Evolutionary conservation across 177 flowering plant genomes (phyloP).

Genomic region (Tripterygium wilfordii): DNA sequence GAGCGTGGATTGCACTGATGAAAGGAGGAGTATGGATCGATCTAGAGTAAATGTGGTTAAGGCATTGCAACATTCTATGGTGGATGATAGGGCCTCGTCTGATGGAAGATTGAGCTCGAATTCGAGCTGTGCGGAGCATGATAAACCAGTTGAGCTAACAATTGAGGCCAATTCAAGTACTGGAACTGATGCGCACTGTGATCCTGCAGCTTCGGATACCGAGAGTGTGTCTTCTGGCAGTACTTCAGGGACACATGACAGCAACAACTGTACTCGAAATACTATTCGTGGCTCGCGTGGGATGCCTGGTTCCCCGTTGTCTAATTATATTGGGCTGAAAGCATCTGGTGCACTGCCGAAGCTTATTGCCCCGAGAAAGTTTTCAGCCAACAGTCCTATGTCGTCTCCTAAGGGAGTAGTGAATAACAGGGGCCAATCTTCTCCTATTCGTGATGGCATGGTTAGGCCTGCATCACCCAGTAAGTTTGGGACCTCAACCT

Average conservation of each 20-base stretch:
- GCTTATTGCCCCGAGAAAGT: constrained; percentile 25
- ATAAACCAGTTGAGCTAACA: constrained; percentile 8
- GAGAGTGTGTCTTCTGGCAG: constrained; percentile 78
- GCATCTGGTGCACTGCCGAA: constrained; percentile 21
- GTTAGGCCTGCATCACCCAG: constrained; percentile 65
- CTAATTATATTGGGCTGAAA: constrained; percentile 23
- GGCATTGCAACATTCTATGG: constrained; percentile 40
- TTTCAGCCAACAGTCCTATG: constrained; percentile 26
- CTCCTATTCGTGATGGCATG: constrained; percentile 58
- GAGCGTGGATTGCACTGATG: constrained; percentile 48
- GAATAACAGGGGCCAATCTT: constrained; percentile 32
- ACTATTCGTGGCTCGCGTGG: constrained; percentile 30
- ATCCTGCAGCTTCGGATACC: constrained; percentile 42
- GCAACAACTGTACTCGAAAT: constrained; percentile 3
- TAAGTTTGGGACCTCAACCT: constrained; percentile 22
- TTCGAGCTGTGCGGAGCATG: constrained; percentile 11
- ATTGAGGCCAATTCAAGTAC: constrained; percentile 10
- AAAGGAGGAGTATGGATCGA: constrained; percentile 26
- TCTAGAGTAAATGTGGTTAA: constrained; percentile 31
- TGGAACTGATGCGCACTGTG: constrained; percentile 19
- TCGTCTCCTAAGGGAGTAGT: constrained; percentile 39
- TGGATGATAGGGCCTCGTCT: constrained; percentile 21
- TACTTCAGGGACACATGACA: constrained; percentile 15
- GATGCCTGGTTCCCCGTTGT: constrained; percentile 39
- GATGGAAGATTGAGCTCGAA: constrained; percentile 22